Evolutionary conservation across 2,329 filamentous ascomycete species (phyloP).

Genomic region (Verticillium klebahnii): DNA sequence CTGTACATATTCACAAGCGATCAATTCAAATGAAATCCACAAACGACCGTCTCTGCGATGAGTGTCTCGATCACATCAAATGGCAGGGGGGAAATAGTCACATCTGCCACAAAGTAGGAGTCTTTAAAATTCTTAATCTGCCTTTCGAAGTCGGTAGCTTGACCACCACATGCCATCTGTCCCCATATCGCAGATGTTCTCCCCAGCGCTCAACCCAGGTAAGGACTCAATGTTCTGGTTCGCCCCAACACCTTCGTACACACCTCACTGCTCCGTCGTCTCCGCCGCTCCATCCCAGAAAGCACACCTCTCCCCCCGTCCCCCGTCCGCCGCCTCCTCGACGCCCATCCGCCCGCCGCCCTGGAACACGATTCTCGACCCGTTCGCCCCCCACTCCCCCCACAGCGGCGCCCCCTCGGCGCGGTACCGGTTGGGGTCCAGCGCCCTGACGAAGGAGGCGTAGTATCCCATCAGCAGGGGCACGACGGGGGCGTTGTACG

Average conservation of each 20-base stretch:
- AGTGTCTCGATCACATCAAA: too few species aligned
- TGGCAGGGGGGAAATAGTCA: background rate
- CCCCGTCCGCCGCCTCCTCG: slow-evolving; percentile 24
- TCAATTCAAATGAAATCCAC: too few species aligned
- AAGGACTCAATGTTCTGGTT: too few species aligned
- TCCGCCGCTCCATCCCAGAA: slow-evolving; percentile 35
- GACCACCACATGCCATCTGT: background rate
- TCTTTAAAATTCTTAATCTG: background rate
- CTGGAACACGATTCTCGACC: slow-evolving; percentile 34
- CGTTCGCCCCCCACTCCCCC: slow-evolving; percentile 29
- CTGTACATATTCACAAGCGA: background rate
- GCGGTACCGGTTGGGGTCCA: slow-evolving; percentile 38
- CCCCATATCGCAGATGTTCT: too few species aligned
- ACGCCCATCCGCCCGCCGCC: slow-evolving; percentile 30
- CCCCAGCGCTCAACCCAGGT: too few species aligned
- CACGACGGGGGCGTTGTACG: slow-evolving; percentile 39
- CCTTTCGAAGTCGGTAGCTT: background rate
- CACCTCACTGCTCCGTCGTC: slow-evolving; percentile 14
- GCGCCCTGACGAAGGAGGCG: slow-evolving; percentile 40
- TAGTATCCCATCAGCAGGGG: slow-evolving; percentile 45
- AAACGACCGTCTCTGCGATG: too few species aligned
- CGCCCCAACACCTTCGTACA: background rate
- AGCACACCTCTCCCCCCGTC: slow-evolving; percentile 21
- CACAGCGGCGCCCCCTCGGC: slow-evolving; percentile 31
- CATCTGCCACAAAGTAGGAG: background rate